A percentile compares a stretch with the other conserved stretches of the same genome.
These are phyloP conservation scores for Pyropia yezoensis DNA, from an alignment of 23 red algal genomes.

Conservation along the genomic window DNA sequence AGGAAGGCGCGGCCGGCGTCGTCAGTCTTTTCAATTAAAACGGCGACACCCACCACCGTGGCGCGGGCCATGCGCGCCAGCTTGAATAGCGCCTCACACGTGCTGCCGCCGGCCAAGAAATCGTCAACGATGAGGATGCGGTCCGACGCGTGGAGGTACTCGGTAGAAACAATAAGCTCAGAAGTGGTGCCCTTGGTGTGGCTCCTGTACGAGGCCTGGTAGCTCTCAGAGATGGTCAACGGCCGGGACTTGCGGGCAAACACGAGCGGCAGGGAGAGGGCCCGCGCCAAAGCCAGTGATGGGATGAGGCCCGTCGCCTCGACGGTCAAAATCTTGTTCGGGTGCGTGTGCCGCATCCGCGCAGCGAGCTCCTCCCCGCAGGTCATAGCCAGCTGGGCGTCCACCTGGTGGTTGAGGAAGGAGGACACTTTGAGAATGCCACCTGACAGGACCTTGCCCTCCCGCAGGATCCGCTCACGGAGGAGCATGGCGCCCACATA, in stretches of 20 bases:
- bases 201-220: slow-evolving; percentile 78
- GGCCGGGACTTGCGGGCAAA: slow-evolving; percentile 77
- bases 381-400: slow-evolving; percentile 62
- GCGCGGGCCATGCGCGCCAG: slow-evolving; percentile 78
- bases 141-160: slow-evolving; percentile 67
- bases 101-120: slow-evolving; percentile 82
- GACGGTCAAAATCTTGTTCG: slow-evolving; percentile 84
- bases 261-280: slow-evolving; percentile 55
- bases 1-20: slow-evolving; percentile 69
- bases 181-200: slow-evolving; percentile 70
- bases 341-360: slow-evolving; percentile 50
- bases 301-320: slow-evolving; percentile 78
- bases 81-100: slow-evolving; percentile 76
- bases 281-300: slow-evolving; percentile 34
- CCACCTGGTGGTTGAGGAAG: slow-evolving; percentile 91
- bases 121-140: slow-evolving; percentile 86
- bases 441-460: slow-evolving; percentile 65
- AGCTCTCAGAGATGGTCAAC: slow-evolving; percentile 75
- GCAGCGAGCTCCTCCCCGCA: slow-evolving; percentile 80
- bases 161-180: slow-evolving; percentile 68
- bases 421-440: slow-evolving; percentile 80
- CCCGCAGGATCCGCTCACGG: slow-evolving; percentile 50
- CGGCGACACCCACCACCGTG: slow-evolving; percentile 64
- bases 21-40: slow-evolving; percentile 78
- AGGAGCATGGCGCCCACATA: slow-evolving; percentile 59